phyloP scores from a whole-genome alignment of 345 rosid species.

The Citrus trifoliata region DNA sequence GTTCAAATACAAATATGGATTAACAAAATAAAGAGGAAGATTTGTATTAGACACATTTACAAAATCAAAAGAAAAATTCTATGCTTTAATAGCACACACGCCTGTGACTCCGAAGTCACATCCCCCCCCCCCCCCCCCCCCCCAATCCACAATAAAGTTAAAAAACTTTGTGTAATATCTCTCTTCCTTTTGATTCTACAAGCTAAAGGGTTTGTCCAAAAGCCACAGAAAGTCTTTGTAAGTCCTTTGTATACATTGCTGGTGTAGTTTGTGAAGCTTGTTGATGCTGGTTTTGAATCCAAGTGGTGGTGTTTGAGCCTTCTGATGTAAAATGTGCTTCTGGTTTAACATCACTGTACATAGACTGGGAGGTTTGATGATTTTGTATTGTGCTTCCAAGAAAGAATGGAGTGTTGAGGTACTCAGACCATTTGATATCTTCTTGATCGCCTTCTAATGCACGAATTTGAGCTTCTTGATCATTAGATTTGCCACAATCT shows the following conservation, averaged over 20 bases:
- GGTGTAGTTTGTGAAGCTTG: slow-evolving; percentile 25
- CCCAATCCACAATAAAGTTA: slow-evolving; percentile 1
- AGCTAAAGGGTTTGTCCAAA: slow-evolving; percentile 36
- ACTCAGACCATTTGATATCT: slow-evolving; percentile 56
- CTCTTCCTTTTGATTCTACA: slow-evolving; percentile 5
- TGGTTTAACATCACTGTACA: slow-evolving; percentile 33
- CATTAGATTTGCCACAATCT: slow-evolving; percentile 26
- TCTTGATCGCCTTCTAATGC: neutral
- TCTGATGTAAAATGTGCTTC: slow-evolving; percentile 24
- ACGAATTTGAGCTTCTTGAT: slow-evolving; percentile 3
- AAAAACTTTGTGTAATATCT: neutral
- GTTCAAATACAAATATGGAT: slow-evolving; percentile 4
- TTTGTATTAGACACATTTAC: slow-evolving; percentile 28
- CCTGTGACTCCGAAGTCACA: neutral
- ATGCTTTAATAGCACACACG: neutral
- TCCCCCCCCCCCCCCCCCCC: too few relatives aligned
- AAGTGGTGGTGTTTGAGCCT: slow-evolving; percentile 4
- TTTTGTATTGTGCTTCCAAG: slow-evolving; percentile 29
- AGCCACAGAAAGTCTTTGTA: slow-evolving; percentile 40
- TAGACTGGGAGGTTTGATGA: slow-evolving; percentile 26
- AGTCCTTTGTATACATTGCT: slow-evolving; percentile 31
- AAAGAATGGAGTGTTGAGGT: slow-evolving; percentile 37
- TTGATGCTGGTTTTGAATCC: slow-evolving; percentile 25
- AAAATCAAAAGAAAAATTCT: slow-evolving; percentile 4
- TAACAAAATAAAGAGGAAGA: slow-evolving; percentile 1